A percentile compares a stretch with the other conserved stretches of the same genome.
Evolutionary conservation across 176 grass and related monocot species (phyloP).

Genomic region (Hyparrhenia diplandra): DNA sequence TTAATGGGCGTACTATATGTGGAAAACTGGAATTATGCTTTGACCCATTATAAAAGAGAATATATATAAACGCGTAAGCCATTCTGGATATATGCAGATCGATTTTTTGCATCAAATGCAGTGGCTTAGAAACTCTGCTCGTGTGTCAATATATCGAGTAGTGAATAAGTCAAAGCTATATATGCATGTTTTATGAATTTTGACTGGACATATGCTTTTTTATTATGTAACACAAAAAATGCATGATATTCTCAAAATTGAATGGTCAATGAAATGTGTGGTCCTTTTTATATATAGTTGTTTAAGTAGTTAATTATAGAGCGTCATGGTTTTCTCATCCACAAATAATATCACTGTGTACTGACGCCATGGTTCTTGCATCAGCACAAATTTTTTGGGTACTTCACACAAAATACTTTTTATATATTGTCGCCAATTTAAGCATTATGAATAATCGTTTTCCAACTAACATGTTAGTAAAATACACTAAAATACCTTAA

Average conservation of each 20-base stretch:
- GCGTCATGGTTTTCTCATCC: neutral
- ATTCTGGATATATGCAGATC: neutral
- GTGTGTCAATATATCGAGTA: neutral
- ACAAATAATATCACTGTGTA: no score
- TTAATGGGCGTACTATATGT: constrained; percentile 6
- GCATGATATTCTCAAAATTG: neutral
- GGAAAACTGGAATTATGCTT: constrained; percentile 39
- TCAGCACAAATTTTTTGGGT: no score
- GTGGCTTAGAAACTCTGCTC: neutral
- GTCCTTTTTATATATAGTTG: neutral
- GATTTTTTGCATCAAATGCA: neutral
- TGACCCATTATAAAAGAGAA: constrained; percentile 23
- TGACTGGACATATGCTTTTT: neutral
- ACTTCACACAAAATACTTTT: no score
- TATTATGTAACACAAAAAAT: neutral
- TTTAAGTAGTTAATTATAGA: neutral
- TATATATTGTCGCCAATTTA: no score
- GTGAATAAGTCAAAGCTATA: neutral
- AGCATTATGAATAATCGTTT: neutral
- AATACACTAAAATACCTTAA: no score
- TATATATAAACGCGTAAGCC: neutral
- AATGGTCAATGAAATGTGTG: neutral
- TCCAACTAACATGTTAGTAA: neutral
- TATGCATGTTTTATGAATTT: neutral
- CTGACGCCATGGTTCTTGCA: neutral